Evolutionary conservation across 2,329 filamentous ascomycete genomes (phyloP).

Genomic region (Colletotrichum costaricense): DNA sequence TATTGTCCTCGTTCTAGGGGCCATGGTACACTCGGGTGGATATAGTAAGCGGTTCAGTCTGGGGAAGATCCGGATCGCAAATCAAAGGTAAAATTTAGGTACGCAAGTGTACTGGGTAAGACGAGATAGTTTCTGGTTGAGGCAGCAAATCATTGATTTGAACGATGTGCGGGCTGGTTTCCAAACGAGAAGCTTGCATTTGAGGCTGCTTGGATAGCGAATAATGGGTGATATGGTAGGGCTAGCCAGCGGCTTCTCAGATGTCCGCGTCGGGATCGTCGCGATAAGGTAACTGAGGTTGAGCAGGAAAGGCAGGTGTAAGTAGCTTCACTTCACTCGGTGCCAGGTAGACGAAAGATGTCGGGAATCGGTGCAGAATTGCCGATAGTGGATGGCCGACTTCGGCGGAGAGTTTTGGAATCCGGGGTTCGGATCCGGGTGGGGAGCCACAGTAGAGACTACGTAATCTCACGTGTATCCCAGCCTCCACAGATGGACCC

Average conservation of each 20-base stretch:
- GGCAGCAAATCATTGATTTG: background rate
- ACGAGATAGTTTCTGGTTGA: background rate
- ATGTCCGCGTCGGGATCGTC: background rate
- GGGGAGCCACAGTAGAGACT: background rate
- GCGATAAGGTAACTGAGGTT: background rate
- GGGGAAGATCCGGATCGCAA: no score
- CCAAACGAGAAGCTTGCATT: background rate
- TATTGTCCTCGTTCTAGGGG: background rate
- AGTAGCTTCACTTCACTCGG: no score
- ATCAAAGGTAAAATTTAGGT: no score
- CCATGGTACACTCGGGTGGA: background rate
- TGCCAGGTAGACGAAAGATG: background rate
- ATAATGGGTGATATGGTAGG: background rate
- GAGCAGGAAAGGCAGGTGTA: background rate
- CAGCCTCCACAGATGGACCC: background rate
- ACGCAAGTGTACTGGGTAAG: background rate
- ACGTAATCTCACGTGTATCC: constrained; percentile 17
- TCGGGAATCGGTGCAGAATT: background rate
- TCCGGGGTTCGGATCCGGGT: background rate
- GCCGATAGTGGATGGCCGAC: background rate
- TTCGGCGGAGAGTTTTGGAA: background rate
- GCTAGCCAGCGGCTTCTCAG: background rate
- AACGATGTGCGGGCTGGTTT: background rate
- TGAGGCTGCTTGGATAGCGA: background rate
- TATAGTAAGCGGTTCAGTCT: background rate